These are phyloP conservation scores for Yamadazyma takamatsuzukensis DNA, from an alignment of 805 yeast genomes.

Conservation along the genomic window DNA sequence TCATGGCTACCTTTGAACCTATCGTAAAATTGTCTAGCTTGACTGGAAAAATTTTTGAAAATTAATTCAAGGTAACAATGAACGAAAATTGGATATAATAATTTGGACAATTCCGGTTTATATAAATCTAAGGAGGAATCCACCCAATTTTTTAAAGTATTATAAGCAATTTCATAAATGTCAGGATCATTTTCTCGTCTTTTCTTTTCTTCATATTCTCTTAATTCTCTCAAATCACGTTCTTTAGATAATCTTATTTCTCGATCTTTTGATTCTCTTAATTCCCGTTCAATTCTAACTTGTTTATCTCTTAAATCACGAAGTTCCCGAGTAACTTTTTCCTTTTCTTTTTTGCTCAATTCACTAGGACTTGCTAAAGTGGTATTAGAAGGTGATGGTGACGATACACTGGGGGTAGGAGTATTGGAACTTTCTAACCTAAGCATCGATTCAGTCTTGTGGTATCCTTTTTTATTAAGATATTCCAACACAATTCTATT, in stretches of 20 bases:
- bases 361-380: constrained; percentile 32
- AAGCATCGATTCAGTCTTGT: constrained; percentile 89
- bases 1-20: constrained; percentile 70
- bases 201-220: constrained; percentile 41
- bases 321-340: constrained; percentile 27
- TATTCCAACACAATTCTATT: constrained; percentile 91
- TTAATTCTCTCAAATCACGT: constrained; percentile 33
- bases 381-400: constrained; percentile 45
- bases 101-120: constrained; percentile 78
- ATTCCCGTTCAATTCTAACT: constrained; percentile 31
- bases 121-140: constrained; percentile 89
- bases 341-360: constrained; percentile 24
- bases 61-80: constrained; percentile 82
- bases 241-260: constrained; percentile 36
- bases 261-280: constrained; percentile 36
- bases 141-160: constrained; percentile 80
- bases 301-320: constrained; percentile 34
- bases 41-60: constrained; percentile 51
- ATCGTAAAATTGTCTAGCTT: constrained; percentile 74
- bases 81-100: constrained; percentile 88
- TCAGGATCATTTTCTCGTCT: constrained; percentile 59
- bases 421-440: constrained; percentile 77
- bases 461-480: constrained; percentile 89
- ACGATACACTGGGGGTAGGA: constrained; percentile 48
- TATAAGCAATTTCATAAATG: constrained; percentile 74